These are phyloP conservation scores for Mollisia scopiformis DNA, from an alignment of 2,329 filamentous ascomycete genomes.

Conservation along the genomic window DNA sequence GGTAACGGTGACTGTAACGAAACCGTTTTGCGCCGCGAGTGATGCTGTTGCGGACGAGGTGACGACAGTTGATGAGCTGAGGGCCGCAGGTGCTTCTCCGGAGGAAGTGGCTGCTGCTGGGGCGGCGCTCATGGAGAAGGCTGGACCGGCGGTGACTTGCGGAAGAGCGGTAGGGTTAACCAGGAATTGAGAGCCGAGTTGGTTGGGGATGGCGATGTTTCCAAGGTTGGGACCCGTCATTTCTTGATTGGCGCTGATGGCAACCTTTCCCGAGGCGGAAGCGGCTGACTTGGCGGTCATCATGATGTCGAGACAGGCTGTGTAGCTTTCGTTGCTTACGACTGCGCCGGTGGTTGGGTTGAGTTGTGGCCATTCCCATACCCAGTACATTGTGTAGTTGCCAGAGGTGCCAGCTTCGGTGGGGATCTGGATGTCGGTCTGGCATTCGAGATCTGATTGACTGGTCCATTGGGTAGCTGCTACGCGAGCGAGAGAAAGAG, in stretches of 20 bases:
- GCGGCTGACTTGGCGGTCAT: conserved; percentile 25
- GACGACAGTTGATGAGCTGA: neutral
- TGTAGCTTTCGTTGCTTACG: conserved; percentile 60
- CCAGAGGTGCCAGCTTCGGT: conserved; percentile 61
- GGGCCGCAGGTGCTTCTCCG: neutral
- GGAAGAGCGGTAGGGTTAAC: conserved; percentile 22
- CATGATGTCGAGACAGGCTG: conserved; percentile 57
- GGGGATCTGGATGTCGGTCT: conserved; percentile 79
- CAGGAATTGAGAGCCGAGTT: conserved; percentile 31
- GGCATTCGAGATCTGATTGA: conserved; percentile 71
- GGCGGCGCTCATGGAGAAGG: neutral
- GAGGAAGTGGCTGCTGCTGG: neutral
- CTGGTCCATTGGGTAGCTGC: conserved; percentile 47
- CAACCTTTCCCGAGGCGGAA: no score
- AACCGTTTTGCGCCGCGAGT: neutral
- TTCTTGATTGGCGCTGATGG: conserved; percentile 1
- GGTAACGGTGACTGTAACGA: conserved; percentile 23
- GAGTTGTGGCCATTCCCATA: conserved; percentile 88
- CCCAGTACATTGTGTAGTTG: conserved; percentile 86
- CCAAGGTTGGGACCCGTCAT: conserved; percentile 7
- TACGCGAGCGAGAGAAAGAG: conserved; percentile 63
- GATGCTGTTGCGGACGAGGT: neutral
- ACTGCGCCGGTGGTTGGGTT: conserved; percentile 43
- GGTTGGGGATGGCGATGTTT: conserved; percentile 18
- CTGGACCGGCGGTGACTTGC: conserved; percentile 10